Evolutionary conservation across 129 eudicot species (phyloP), one percentile per base, ranked within the genome.

Genomic region (Tagetes erecta): DNA sequence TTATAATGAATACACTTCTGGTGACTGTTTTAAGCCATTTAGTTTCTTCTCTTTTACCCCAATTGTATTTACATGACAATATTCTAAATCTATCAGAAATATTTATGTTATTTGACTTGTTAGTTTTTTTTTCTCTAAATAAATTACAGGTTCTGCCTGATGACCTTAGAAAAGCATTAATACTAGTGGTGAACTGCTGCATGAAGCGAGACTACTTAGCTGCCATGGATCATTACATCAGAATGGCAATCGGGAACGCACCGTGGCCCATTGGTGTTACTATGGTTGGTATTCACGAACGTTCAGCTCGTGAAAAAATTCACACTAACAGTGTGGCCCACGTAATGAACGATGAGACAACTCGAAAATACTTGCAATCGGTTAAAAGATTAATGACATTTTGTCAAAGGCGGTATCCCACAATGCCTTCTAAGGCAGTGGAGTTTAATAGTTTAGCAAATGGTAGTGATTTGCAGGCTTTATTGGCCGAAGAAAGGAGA

Each of bases 211-310:
- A 95, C 59, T 95, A 95, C 62, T 70, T 92, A 75, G 96, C 99
- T 9, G 99, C 90, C 47, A 89, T 91, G 92, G 97, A 91, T 71
- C 97, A 91, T 58, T 95, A 95, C 85, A 95, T 95, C 73, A 87
- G 84, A 80, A 60, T 95, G 86, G 97, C 99, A 40, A 95, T 94
- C 46, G 97, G 99, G 39, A 94, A 94, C 76, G 99, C 99, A 39
- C 99, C 99, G 0, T 95, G 99, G 99, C 99, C 99, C 31, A 95
- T 95, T 63, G 97, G 99, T 37, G 99, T 95, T 67, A 95, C 99
- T 85, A 95, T 95, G 99, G 99, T 95, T 91, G 99, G 99, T 84
- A 95, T 95, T 68, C 99, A 95, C 20, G 99, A 95, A 75, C 97
- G 99, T 88, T 95, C 97, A 2, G 99, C 99, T 6, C 99, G 99